Evolutionary conservation across 2,329 filamentous ascomycete species (phyloP), one percentile per base, ranked within the genome.

Genomic region (Apiospora pterosperma): DNA sequence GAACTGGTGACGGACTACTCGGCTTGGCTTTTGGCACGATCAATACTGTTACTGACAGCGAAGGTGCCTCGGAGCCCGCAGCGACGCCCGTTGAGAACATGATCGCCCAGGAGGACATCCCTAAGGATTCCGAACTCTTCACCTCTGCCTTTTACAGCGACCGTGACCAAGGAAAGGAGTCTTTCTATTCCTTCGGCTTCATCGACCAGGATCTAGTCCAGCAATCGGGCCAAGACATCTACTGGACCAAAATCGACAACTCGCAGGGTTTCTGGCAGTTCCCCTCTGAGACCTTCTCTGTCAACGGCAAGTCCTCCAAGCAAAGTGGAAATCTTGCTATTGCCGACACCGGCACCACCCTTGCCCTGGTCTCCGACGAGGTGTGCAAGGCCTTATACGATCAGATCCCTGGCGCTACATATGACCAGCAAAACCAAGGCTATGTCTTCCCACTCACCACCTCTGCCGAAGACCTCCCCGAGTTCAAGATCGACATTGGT

Each of bases 151-250:
- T 91, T 58, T 87, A 87, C 68, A 82, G 83, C 69, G 79, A 82
- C 76, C 79, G 83, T 58, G 85, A 88, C 70, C 76, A 81, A 63
- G 72, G 78, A 38, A 68, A 73, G 52, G 81, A 82, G 44, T 85
- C 83, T 0, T 92, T 91, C 79, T 92, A 90, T 78, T 92, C 90
- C 1, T 92, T 92, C 68, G 90, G 90, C 23, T 90, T 82, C 75
- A 89, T 92, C 71, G 90, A 92, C 70, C 73, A 89, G 68, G 82
- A 84, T n/a, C 82, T 85, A 0, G 80, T 91, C 59, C 81, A 79
- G 63, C 79, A 80, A 4, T 83, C 83, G 1, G 83, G 82, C 36
- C 73, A 84, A 66, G 80, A 86, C 1, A 84, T 90, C 42, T 75
- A 81, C 68, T 92, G 88, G 77, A 84, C 86, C 0, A 79, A 83